A percentile compares a stretch with the other conserved stretches of the same genome.
Conservation (phyloP, 106 monocot genomes). For the Posidonia australis region DNA sequence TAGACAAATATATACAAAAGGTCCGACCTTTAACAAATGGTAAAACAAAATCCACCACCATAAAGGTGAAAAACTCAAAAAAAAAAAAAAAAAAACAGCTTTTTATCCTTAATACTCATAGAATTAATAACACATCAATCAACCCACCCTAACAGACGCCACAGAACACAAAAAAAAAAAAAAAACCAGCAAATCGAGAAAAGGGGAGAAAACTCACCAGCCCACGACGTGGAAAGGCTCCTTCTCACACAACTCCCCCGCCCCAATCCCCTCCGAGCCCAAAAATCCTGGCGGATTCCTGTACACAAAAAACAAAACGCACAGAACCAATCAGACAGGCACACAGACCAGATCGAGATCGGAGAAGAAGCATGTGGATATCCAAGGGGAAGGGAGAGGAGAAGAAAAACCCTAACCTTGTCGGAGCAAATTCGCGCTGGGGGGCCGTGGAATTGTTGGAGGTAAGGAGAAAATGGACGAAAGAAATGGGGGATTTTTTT, state of each 20-base stretch:
- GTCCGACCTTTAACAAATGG: no score
- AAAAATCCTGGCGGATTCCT: not conserved
- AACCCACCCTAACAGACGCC: no score
- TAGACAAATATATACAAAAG: no score
- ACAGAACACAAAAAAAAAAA: no score
- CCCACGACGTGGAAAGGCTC: not conserved
- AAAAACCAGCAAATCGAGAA: no score
- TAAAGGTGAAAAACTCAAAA: no score
- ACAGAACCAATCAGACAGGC: not conserved
- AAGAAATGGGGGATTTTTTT: no score
- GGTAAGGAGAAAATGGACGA: not conserved
- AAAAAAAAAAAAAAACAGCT: no score
- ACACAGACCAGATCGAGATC: not conserved
- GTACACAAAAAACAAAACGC: not conserved
- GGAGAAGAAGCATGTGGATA: not conserved
- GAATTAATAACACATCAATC: no score
- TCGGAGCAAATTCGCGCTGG: not conserved
- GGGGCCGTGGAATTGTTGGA: not conserved
- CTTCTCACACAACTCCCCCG: not conserved
- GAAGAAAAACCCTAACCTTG: conserved; percentile 2
- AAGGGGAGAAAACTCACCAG: not conserved
- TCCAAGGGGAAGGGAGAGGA: not conserved
- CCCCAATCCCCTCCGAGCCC: not conserved
- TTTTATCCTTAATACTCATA: no score
- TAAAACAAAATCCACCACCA: no score